Evolutionary conservation across 23 red algal genomes (phyloP).

Genomic region (Cyanidiococcus yangmingshanensis): DNA sequence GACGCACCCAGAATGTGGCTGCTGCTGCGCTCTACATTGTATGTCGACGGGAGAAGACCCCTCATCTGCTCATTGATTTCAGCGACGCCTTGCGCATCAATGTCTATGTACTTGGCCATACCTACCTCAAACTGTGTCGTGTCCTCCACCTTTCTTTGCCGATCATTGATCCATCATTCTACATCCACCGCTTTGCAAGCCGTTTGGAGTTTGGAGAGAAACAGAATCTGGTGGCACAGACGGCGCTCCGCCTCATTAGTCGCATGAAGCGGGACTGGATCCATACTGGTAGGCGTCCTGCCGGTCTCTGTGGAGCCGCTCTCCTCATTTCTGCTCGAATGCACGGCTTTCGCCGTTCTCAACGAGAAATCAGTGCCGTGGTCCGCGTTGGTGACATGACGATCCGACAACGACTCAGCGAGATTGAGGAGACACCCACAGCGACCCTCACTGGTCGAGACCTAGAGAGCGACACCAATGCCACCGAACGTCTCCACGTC

Average conservation of each 20-base stretch:
- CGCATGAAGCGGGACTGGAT: slow-evolving; percentile 95
- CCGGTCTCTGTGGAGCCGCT: slow-evolving; percentile 78
- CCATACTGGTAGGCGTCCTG: slow-evolving; percentile 63
- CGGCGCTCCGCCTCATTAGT: slow-evolving; percentile 63
- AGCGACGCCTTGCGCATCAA: slow-evolving; percentile 69
- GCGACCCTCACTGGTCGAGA: slow-evolving; percentile 58
- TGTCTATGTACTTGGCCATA: slow-evolving; percentile 66
- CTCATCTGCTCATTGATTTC: slow-evolving; percentile 96
- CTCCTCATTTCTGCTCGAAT: slow-evolving; percentile 67
- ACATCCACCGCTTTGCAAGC: slow-evolving; percentile 84
- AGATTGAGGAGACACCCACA: slow-evolving; percentile 64
- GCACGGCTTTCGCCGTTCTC: slow-evolving; percentile 80
- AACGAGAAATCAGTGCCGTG: slow-evolving; percentile 54
- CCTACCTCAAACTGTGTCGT: slow-evolving; percentile 58
- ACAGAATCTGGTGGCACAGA: slow-evolving; percentile 51
- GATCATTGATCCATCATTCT: slow-evolving; percentile 74
- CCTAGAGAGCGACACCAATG: slow-evolving; percentile 41
- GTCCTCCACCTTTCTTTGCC: slow-evolving; percentile 57
- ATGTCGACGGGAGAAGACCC: slow-evolving; percentile 55
- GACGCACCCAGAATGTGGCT: slow-evolving; percentile 54
- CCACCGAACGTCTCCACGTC: no score
- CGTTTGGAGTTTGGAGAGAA: slow-evolving; percentile 61
- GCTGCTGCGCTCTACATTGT: slow-evolving; percentile 78
- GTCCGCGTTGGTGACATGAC: slow-evolving; percentile 72
- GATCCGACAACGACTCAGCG: slow-evolving; percentile 50